Percentiles rank a stretch among this genome's conserved stretches.
Evolutionary conservation across 129 eudicot species (phyloP).

Genomic region (Ambrosia artemisiifolia): DNA sequence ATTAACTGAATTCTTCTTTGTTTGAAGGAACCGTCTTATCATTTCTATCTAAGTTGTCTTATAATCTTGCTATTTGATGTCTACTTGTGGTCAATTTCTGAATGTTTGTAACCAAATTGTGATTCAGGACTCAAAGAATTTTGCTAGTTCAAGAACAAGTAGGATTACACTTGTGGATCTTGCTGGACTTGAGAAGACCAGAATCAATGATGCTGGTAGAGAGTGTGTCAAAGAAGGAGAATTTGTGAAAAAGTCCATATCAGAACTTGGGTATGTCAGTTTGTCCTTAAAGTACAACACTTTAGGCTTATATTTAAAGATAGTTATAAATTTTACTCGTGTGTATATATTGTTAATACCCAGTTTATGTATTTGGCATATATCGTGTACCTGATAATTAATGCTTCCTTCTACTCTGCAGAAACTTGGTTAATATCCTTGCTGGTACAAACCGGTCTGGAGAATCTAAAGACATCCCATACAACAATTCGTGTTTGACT

Average conservation of each 20-base stretch:
- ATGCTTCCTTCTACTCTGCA: slow-evolving; percentile 25
- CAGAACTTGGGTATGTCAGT: slow-evolving; percentile 80
- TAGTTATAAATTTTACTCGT: neutral
- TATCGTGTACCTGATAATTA: neutral
- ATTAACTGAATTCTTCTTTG: neutral
- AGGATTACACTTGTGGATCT: slow-evolving; percentile 83
- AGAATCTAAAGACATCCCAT: slow-evolving; percentile 46
- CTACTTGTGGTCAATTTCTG: neutral
- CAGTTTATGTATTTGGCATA: slow-evolving; percentile 1
- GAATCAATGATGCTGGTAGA: slow-evolving; percentile 54
- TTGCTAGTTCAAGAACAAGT: slow-evolving; percentile 86
- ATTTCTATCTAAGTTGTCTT: neutral
- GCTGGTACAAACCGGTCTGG: slow-evolving; percentile 52
- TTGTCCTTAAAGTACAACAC: neutral
- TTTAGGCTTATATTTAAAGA: neutral
- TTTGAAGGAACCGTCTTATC: neutral
- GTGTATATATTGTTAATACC: neutral
- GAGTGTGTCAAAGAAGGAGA: slow-evolving; percentile 66
- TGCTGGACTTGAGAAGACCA: slow-evolving; percentile 71
- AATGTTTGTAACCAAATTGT: neutral
- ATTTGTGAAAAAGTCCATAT: slow-evolving; percentile 68
- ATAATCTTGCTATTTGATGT: neutral
- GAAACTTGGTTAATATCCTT: slow-evolving; percentile 82
- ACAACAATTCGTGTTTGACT: slow-evolving; percentile 72
- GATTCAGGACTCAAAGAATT: slow-evolving; percentile 52